These are phyloP conservation scores for Filobasidium floriforme DNA, from an alignment of 768 basidiomycete species.

Conservation along the genomic window DNA sequence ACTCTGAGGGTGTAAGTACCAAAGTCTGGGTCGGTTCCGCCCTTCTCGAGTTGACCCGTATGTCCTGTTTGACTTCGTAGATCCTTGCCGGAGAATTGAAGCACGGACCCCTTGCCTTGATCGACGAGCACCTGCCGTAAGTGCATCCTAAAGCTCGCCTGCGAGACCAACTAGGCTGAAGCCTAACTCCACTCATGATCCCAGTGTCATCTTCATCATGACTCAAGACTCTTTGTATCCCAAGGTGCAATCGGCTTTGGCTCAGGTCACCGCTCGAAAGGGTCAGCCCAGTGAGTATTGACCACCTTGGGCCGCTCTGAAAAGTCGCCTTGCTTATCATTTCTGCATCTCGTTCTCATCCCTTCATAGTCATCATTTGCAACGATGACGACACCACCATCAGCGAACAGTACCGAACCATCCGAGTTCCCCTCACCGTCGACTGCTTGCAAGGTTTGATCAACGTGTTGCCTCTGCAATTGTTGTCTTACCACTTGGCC, in stretches of 20 bases:
- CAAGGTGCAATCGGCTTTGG: constrained; percentile 91
- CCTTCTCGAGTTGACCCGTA: constrained; percentile 8
- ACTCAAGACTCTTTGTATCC: constrained; percentile 96
- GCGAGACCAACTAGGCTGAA: not conserved
- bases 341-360: not conserved
- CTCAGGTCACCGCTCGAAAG: constrained; percentile 95
- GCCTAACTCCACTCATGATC: not conserved
- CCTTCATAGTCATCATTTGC: constrained; percentile 75
- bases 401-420: constrained; percentile 63
- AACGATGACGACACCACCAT: constrained; percentile 81
- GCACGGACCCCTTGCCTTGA: constrained; percentile 93
- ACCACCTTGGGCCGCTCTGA: not conserved
- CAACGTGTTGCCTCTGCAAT: constrained; percentile 92
- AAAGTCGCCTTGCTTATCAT: not conserved
- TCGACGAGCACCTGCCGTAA: constrained; percentile 91
- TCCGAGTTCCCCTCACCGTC: constrained; percentile 88
- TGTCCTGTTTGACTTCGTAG: constrained; percentile 44
- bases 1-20: constrained; percentile 47
- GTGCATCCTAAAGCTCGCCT: constrained; percentile 2
- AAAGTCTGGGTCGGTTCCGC: not conserved
- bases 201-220: constrained; percentile 88
- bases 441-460: constrained; percentile 91
- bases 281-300: constrained; percentile 56
- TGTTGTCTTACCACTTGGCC: constrained; percentile 92
- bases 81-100: constrained; percentile 98